Evolutionary conservation across 768 basidiomycete genomes (phyloP).

Genomic region (Lentinula sp.): DNA sequence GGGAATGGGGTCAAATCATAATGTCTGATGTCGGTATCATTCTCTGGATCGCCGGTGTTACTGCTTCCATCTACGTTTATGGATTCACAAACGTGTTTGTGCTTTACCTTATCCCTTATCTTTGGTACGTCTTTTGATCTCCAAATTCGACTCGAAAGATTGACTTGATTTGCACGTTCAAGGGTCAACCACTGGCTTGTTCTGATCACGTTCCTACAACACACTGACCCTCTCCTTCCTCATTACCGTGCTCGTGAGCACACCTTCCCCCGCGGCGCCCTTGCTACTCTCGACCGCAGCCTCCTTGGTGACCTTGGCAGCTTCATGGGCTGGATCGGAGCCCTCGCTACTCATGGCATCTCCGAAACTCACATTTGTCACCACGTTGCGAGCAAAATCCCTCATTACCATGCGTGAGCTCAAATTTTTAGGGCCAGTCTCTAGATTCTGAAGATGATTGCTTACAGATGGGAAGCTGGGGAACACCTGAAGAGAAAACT

Average conservation of each 20-base stretch:
- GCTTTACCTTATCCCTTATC: constrained; percentile 83
- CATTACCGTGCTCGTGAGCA: constrained; percentile 89
- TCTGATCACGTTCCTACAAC: constrained; percentile 95
- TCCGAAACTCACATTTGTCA: constrained; percentile 92
- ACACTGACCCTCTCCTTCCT: constrained; percentile 92
- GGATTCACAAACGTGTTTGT: constrained; percentile 72
- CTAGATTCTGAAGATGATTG: constrained; percentile 2
- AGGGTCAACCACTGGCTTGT: constrained; percentile 95
- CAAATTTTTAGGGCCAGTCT: too few relatives aligned
- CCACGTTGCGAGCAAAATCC: constrained; percentile 93
- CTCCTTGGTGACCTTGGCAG: constrained; percentile 74
- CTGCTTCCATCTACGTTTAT: constrained; percentile 46
- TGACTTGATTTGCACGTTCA: constrained; percentile 2
- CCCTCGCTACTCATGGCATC: constrained; percentile 83
- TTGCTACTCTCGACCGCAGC: constrained; percentile 84
- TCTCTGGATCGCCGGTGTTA: constrained; percentile 60
- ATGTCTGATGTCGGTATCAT: constrained; percentile 79
- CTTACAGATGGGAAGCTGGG: constrained; percentile 79
- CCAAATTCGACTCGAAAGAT: neutral
- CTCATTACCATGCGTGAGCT: constrained; percentile 81
- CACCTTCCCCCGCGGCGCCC: constrained; percentile 91
- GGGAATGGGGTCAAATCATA: constrained; percentile 72
- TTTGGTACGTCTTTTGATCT: constrained; percentile 46
- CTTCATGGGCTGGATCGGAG: constrained; percentile 82
- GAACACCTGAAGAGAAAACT: constrained; percentile 77